Base-by-base conservation (phyloP, 2,329 filamentous ascomycete genomes). In the Talaromyces sp. region DNA sequence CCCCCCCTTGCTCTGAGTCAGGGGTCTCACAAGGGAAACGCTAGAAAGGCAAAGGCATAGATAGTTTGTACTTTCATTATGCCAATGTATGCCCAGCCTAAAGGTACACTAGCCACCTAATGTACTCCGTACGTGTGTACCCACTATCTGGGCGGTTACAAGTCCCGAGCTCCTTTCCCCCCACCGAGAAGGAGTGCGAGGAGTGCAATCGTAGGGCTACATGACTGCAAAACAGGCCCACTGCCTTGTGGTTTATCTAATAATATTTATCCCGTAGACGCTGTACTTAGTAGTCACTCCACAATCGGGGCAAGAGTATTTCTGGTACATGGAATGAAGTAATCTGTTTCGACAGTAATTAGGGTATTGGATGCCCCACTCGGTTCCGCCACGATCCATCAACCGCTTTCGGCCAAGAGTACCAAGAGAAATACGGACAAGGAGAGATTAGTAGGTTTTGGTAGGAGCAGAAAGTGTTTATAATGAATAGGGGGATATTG, bases 401-500 rank as follows among this genome's bases (percentile, higher is more conserved):
- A 41, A 52, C 56, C 53, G 53, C 56, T 57, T 61, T 35, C 39
- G 54, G 57, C 54, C 53, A 57, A 45, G 45, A 35, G 29, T 27
- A 24, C 37, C 19, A 45, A 47, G 45, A 24, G 14, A 17, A 17
- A 14, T n/a, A 16, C 4, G 19, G 20, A 29, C 24, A 5, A 9
- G 24, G 9, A 27, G 9, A 27, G 4, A 27, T 9, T 5, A 1
- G 17, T 11, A n/a, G 16, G 4, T 33, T 10, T 40, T n/a, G n/a
- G 33, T 17, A 19, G 16, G 16, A 4, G 13, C 3, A 2, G 2
- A 7, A 27, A 17, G 29, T 20, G 32, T 9, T 17, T 19, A 24
- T n/a, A 22, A 42, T 19, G n/a, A n/a, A n/a, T n/a, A n/a, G n/a
- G n/a, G n/a, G n/a, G n/a, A n/a, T n/a, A n/a, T n/a, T n/a, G n/a